Evolutionary conservation across 1,284 basidiomycete genomes (phyloP), one percentile per base, ranked within the genome.

Genomic region (Leccinum insolens): DNA sequence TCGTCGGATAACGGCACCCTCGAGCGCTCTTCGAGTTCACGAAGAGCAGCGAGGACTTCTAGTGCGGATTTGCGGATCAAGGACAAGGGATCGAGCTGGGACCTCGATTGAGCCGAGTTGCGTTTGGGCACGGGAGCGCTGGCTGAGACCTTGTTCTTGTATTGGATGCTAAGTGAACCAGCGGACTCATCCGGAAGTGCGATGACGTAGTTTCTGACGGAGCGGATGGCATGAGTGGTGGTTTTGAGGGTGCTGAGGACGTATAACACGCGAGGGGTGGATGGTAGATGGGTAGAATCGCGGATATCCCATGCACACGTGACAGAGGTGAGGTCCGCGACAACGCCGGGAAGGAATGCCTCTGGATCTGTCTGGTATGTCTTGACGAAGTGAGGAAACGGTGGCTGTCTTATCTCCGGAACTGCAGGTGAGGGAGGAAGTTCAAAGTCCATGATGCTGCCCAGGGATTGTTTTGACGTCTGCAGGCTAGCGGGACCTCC

Each of bases 181-280:
- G 86, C 81, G 3, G 85, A 84, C 70, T 93, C 92, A 73, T 92
- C 90, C 0, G 93, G 93, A 17, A 95, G 85, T 0, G 91, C 89
- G 34, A 95, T 81, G 34, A 94, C 81, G 75, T 94, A 95, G 76
- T 94, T 93, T 25, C 93, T 86, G 39, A 94, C 90, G 28, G 90
- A 88, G 46, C 93, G 87, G 66, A 95, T 88, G 5, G 91, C 88
- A 60, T 84, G 86, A 6, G 94, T 95, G 0, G 92, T 95, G 2
- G 84, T 86, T 76, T 92, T 89, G 62, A 95, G 85, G 3, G 89
- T 81, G 9, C 81, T 82, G 7, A 95, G 84, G 5, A 95, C 84
- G 71, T 94, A 89, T 9, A 75, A 64, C 20, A 81, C 72, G 34
- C 52, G 64, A 8, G 70, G 61, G 25, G 49, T 60, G 11, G 61